These are phyloP conservation scores for Pseudozyma hubeiensis DNA, from an alignment of 1,284 basidiomycete genomes.

Conservation along the genomic window DNA sequence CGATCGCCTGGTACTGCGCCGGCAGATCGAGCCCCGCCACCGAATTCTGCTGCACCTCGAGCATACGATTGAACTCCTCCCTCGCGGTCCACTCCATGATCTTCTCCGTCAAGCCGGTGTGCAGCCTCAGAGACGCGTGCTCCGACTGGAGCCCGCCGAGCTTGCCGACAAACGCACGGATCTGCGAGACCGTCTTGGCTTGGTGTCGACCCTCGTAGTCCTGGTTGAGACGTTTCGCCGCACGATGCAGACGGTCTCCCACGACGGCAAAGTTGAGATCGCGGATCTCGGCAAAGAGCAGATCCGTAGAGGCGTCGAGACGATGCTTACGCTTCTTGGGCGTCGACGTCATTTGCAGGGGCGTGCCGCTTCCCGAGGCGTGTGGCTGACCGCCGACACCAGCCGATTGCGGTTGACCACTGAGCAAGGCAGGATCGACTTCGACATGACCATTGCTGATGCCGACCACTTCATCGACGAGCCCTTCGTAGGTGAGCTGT, in stretches of 20 bases:
- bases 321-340: conserved; percentile 75
- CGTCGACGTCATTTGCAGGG: conserved; percentile 43
- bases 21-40: conserved; percentile 73
- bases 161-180: conserved; percentile 94
- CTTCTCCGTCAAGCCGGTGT: conserved; percentile 92
- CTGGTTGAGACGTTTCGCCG: conserved; percentile 86
- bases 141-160: conserved; percentile 90
- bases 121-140: conserved; percentile 86
- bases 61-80: conserved; percentile 86
- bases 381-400: conserved; percentile 29
- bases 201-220: conserved; percentile 86
- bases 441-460: conserved; percentile 92
- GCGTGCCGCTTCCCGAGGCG: conserved; percentile 48
- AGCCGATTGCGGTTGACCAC: conserved; percentile 51
- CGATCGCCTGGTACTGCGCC: conserved; percentile 57
- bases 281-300: conserved; percentile 84
- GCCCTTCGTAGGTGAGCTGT: conserved; percentile 95
- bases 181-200: conserved; percentile 90
- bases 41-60: conserved; percentile 97
- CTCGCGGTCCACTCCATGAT: conserved; percentile 81
- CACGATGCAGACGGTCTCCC: conserved; percentile 82
- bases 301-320: conserved; percentile 80
- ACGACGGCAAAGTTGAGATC: conserved; percentile 96
- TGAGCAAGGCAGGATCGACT: conserved; percentile 82
- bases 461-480: conserved; percentile 92